A percentile compares a stretch with the other conserved stretches of the same genome.
These are phyloP conservation scores for Chlamydomonas sp. DNA, from an alignment of 139 green algal species.

Conservation along the genomic window DNA sequence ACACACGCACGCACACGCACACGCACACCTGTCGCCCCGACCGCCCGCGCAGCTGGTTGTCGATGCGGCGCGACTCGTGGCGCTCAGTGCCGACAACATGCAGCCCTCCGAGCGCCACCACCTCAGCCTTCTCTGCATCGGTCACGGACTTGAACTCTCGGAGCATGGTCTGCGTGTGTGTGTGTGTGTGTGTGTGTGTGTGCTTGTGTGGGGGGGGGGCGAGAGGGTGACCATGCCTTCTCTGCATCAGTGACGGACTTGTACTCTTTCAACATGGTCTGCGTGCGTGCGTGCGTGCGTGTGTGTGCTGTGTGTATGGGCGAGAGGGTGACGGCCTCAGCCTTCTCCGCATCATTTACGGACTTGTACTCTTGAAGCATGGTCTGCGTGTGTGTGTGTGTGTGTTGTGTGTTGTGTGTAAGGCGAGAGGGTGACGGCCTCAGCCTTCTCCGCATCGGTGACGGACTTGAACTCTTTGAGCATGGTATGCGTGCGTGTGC, in stretches of 20 bases:
- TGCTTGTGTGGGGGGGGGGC: too few species aligned
- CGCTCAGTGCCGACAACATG: slow-evolving; percentile 83
- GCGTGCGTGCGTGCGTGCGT: too few species aligned
- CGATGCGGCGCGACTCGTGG: slow-evolving; percentile 90
- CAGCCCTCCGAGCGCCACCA: slow-evolving; percentile 40
- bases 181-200: too few species aligned
- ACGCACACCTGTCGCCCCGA: too few species aligned
- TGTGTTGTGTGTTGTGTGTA: too few species aligned
- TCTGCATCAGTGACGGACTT: slow-evolving; percentile 75
- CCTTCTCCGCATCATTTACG: slow-evolving; percentile 84
- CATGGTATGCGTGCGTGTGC: too few species aligned
- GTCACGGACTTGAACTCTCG: slow-evolving; percentile 79
- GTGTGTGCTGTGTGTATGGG: too few species aligned
- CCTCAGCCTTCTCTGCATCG: slow-evolving; percentile 74
- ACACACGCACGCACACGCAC: too few species aligned
- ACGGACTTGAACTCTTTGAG: slow-evolving; percentile 73
- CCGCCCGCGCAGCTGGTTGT: slow-evolving; percentile 92
- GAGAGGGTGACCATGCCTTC: too few species aligned
- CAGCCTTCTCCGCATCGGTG: slow-evolving; percentile 83
- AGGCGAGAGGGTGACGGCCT: too few species aligned
- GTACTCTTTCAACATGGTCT: slow-evolving; percentile 75
- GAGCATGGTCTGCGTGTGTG: slow-evolving; percentile 64
- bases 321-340: too few species aligned
- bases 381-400: too few species aligned
- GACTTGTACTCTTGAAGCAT: slow-evolving; percentile 71